Base-by-base conservation (phyloP, 345 rosid genomes). In the Euphorbia peplus region DNA sequence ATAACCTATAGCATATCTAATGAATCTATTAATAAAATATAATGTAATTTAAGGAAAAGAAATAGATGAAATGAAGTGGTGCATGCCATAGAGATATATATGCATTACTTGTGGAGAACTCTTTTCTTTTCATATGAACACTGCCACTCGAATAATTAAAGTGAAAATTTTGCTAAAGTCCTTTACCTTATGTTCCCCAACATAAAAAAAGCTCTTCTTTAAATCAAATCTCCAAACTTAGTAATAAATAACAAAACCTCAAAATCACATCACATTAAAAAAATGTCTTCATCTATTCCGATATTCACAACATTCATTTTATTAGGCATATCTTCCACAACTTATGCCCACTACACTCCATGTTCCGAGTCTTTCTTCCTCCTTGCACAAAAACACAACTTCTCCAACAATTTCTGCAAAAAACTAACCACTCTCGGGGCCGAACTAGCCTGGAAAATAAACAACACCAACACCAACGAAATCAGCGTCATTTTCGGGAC, bases 401-500 rank as follows among this genome's bases (percentile, higher is more conserved):
- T 61, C 2, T 10, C 63, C 1, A 3, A 50, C 50, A 42, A 42
- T 42, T 42, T 42, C 22, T 67, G 86, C 71, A 80, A 47, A 76
- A 71, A 66, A 46, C 24, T 79, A n/a, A 29, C 76, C 39, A 72
- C 84, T 14, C 77, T 84, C 3, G 70, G 56, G 3, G 82, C 78
- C 25, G 75, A 83, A 53, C 70, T 83, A 2, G 83, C 64, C 15
- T 80, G 83, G 85, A 60, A 58, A 25, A 37, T 60, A 58, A 0
- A 35, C 12, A 46, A 69, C 0, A 26, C 13, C 0, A 64, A 62
- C 26, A 29, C 16, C 7, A 57, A 44, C 1, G 50, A 15, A 42
- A 28, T 84, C 11, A 73, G 80, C 0, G 57, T 87, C 9, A 15
- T 81, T 28, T 64, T 84, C 16, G 86, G 84, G 50, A 60, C 57